These are phyloP conservation scores for Dactylellina drechsleri DNA, from an alignment of 2,329 filamentous ascomycete species.

Conservation along the genomic window DNA sequence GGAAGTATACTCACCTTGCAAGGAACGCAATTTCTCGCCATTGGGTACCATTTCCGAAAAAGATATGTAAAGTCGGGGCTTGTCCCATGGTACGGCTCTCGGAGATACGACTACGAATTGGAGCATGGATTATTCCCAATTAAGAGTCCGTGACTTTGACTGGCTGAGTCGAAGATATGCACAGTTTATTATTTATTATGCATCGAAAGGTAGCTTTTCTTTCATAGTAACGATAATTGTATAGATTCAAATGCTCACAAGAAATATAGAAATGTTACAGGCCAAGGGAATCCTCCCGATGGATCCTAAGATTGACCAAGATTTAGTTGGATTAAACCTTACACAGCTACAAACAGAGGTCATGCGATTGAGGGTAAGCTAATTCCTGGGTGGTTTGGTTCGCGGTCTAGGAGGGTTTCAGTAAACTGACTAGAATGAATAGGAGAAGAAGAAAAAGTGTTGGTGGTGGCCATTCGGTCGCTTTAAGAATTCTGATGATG, in stretches of 20 bases:
- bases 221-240: background rate
- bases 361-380: conserved; percentile 30
- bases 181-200: conserved; percentile 18
- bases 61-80: background rate
- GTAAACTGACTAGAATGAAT: no score
- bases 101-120: background rate
- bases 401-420: no score
- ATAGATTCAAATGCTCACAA: background rate
- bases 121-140: background rate
- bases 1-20: background rate
- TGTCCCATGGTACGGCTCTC: conserved; percentile 16
- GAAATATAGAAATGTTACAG: conserved; percentile 18
- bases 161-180: background rate
- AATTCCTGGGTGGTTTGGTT: no score
- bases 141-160: conserved; percentile 1
- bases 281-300: conserved; percentile 6
- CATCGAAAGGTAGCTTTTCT: conserved; percentile 18
- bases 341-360: conserved; percentile 21
- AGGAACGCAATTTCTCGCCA: background rate
- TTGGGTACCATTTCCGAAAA: background rate
- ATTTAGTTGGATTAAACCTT: conserved; percentile 29
- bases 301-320: conserved; percentile 18
- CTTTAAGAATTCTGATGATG: background rate
- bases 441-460: background rate
- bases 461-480: conserved; percentile 4